Evolutionary conservation across 1,139 yeast genomes (phyloP), one percentile per base, ranked within the genome.

Genomic region (Candida mesenterica): DNA sequence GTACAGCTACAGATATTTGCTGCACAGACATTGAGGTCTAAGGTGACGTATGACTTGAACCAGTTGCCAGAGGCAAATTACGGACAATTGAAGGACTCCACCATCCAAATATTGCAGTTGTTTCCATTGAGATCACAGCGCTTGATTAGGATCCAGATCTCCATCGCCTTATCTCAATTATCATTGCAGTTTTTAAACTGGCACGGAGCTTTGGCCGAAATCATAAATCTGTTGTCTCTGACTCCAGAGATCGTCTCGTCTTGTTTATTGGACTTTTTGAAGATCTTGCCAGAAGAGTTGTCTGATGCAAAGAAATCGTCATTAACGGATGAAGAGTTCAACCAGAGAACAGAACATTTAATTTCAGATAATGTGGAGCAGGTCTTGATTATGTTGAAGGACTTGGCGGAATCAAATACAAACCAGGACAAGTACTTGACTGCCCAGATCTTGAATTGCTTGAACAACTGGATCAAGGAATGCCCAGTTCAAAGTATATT

Each of bases 241-340:
- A 42, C 59, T 42, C 53, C 61, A 34, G 50, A 62, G 38, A 53
- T 65, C 30, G 57, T 63, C 47, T 6, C 39, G 5, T 71, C 64
- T 28, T 67, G 72, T 27, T 55, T 86, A 33, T 66, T 94, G 43
- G 95, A 87, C 52, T 89, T 90, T 51, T 71, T 94, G 43, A 82
- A 81, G 53, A 82, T 92, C 33, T 65, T 94, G 39, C 98, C 99
- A 0, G 97, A 94, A 57, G 98, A 94, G 58, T 73, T 92, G 33
- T 65, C 81, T 33, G 94, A 86, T 48, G 79, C 81, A 30, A 83
- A 84, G 46, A 81, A 82, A 41, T 77, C 95, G 1, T 82, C 92
- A 22, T 65, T 90, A 41, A 78, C 90, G 3, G 95, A 86, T 53
- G 92, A 82, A 27, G 95, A 90, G 53, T 85, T 86, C 52, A 72